Conservation (phyloP, 2,329 filamentous ascomycete species). For the Penicillium palitans region DNA sequence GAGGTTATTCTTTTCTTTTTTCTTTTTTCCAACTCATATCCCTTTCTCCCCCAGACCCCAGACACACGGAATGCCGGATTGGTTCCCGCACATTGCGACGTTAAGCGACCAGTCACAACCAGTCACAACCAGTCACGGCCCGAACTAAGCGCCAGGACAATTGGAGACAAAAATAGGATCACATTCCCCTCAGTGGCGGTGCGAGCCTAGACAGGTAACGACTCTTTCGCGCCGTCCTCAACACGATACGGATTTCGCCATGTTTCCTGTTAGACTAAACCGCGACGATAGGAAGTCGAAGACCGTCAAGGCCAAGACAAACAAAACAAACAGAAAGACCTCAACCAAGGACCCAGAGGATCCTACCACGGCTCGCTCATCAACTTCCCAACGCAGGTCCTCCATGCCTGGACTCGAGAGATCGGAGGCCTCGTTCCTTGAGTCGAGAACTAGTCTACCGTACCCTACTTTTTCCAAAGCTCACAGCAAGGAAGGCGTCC, state of each 20-base stretch:
- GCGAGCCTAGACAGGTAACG: slow-evolving; percentile 8
- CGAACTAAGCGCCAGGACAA: slow-evolving; percentile 35
- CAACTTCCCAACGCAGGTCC: slow-evolving; percentile 37
- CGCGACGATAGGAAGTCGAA: slow-evolving; percentile 32
- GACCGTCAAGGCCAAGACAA: background rate
- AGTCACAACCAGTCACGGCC: slow-evolving; percentile 20
- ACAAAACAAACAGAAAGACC: slow-evolving; percentile 3
- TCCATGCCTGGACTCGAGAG: slow-evolving; percentile 57
- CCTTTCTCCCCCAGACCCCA: background rate
- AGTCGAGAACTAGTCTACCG: slow-evolving; percentile 57
- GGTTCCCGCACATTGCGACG: slow-evolving; percentile 4
- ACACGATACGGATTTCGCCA: slow-evolving; percentile 23
- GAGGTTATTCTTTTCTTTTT: slow-evolving; percentile 15
- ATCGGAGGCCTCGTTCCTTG: slow-evolving; percentile 41
- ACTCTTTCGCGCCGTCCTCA: slow-evolving; percentile 2
- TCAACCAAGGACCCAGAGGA: slow-evolving; percentile 40
- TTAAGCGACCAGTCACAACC: slow-evolving; percentile 23
- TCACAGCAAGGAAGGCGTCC: slow-evolving; percentile 83
- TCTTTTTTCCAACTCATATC: background rate
- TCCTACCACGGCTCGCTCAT: slow-evolving; percentile 17
- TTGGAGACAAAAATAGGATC: slow-evolving; percentile 24
- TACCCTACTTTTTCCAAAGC: slow-evolving; percentile 87
- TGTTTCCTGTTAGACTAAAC: slow-evolving; percentile 42
- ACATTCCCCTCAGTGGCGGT: slow-evolving; percentile 11
- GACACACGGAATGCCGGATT: slow-evolving; percentile 1